These are phyloP conservation scores for Botryotinia narcissicola DNA, from an alignment of 2,329 filamentous ascomycete species.

Conservation along the genomic window DNA sequence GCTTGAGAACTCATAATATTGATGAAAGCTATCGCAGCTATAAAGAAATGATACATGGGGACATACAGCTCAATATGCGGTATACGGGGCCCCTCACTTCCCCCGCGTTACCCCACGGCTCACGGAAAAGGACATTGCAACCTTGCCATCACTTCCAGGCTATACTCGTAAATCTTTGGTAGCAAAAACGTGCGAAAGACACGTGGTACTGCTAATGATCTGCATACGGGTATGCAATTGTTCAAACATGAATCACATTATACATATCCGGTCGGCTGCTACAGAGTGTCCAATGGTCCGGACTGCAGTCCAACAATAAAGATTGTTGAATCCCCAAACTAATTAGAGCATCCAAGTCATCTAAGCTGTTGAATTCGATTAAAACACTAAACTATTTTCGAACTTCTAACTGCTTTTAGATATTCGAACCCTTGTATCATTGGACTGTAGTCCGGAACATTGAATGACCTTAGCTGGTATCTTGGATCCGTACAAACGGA, in stretches of 20 bases:
- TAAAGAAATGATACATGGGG: not conserved
- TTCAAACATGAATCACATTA: not conserved
- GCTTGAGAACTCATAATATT: not conserved
- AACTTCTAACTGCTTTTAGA: too few species aligned
- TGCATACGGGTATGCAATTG: not conserved
- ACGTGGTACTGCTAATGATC: not conserved
- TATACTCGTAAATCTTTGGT: too few species aligned
- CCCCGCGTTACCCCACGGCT: constrained; percentile 5
- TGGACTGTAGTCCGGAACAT: too few species aligned
- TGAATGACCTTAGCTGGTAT: not conserved
- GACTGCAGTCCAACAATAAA: too few species aligned
- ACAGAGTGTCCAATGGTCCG: too few species aligned
- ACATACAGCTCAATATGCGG: not conserved
- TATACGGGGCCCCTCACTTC: constrained; percentile 16
- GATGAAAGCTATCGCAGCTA: not conserved
- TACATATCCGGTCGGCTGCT: constrained; percentile 1
- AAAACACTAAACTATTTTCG: too few species aligned
- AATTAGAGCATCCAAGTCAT: too few species aligned
- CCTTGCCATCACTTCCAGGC: not conserved
- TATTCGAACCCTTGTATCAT: too few species aligned
- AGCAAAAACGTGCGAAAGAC: not conserved
- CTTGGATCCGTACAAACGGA: not conserved
- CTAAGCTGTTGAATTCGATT: too few species aligned
- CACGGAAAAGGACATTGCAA: constrained; percentile 13
- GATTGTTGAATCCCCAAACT: too few species aligned